Evolutionary conservation across 208 protist species (phyloP).

Genomic region (Crithidia fasciculata): DNA sequence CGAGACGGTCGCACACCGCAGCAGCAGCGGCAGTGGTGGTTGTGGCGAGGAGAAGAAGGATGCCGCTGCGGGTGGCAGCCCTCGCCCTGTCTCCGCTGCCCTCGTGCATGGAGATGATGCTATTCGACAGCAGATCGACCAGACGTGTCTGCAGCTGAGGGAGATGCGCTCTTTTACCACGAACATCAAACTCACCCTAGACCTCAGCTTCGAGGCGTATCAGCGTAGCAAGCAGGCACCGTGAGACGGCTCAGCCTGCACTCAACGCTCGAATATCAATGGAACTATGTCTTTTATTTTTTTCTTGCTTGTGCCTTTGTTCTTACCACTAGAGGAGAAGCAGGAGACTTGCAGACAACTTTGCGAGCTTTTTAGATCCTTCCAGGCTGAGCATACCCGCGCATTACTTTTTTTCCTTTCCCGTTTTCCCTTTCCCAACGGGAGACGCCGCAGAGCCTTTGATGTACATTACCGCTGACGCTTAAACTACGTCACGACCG

Average conservation of each 20-base stretch:
- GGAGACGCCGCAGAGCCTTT: too few species aligned
- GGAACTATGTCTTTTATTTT: background rate
- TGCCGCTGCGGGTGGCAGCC: background rate
- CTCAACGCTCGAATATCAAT: background rate
- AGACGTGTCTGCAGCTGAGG: slow-evolving; percentile 36
- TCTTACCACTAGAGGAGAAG: too few species aligned
- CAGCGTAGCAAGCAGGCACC: slow-evolving; percentile 39
- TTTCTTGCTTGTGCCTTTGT: background rate
- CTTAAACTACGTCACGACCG: too few species aligned
- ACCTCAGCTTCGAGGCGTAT: slow-evolving; percentile 77
- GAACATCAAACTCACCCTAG: slow-evolving; percentile 52
- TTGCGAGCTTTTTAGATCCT: too few species aligned
- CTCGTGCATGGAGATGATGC: slow-evolving; percentile 1
- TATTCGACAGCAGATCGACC: slow-evolving; percentile 51
- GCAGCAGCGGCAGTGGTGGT: background rate
- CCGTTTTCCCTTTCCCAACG: too few species aligned
- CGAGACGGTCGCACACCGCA: background rate
- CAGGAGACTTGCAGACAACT: too few species aligned
- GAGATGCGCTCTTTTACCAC: slow-evolving; percentile 48
- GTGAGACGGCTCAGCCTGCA: background rate
- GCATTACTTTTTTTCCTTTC: too few species aligned
- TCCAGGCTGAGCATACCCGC: too few species aligned
- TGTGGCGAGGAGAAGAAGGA: background rate
- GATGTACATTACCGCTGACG: too few species aligned
- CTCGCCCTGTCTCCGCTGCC: background rate